Evolutionary conservation across 2,329 filamentous ascomycete species (phyloP), one percentile per base, ranked within the genome.

Genomic region (Periglandula ipomoeae): DNA sequence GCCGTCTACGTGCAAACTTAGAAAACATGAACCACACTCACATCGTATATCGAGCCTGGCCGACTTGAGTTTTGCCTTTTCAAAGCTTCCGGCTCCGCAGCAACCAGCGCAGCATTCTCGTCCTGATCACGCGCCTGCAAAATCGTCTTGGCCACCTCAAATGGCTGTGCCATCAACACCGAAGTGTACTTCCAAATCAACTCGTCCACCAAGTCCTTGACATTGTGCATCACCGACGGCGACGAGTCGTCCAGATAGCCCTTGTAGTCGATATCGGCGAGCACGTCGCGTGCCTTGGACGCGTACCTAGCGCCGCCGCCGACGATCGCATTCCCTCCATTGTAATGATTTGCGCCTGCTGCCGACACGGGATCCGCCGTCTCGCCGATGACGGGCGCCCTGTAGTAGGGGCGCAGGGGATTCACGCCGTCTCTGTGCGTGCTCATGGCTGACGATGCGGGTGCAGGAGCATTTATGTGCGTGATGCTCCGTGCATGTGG

Each of bases 91-190:
- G 53, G 58, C 30, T 60, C 56, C 23, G 48, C 44, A n/a, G 55
- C 40, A 10, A 55, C 50, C 34, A 62, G 46, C 9, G 56, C 52
- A 37, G 70, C 71, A 32, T 69, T 58, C 46, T 72, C 72, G 56
- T 78, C 76, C 58, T 82, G 78, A 53, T 66, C 69, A 55, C 76
- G 81, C 46, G 89, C 81, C 69, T 98, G 93, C 58, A 98, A 70
- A 49, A 97, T 80, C 13, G 85, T 93, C 76, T 96, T 97, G 61
- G 91, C 89, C 50, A 96, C 90, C 72, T 97, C 93, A 65, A 98
- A 97, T 13, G 93, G 93, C 69, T 98, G 93, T 47, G 89, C 86
- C 63, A 95, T 83, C 60, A 97, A 68, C 22, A 95, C 84, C 50
- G 85, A 89, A 13, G 84, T 85, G 70, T 98, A 98, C 63, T 93